These are phyloP conservation scores for Mycena maculata DNA, from an alignment of 768 basidiomycete species.

Conservation along the genomic window DNA sequence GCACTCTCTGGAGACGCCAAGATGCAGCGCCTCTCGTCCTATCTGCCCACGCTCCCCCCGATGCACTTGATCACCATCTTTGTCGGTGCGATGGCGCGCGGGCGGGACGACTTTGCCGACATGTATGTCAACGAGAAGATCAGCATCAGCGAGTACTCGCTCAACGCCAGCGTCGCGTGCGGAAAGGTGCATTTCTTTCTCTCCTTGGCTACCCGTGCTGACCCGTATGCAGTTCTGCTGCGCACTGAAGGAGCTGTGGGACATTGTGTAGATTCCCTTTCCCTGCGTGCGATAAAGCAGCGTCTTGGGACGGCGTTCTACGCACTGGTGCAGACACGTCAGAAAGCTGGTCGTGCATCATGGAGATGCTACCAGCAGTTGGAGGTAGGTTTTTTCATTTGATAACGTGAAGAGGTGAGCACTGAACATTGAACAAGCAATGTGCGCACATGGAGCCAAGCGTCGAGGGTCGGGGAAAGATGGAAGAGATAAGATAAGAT, in stretches of 20 bases:
- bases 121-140: slow-evolving; percentile 96
- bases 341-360: no score
- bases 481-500: no score
- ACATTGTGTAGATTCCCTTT: slow-evolving; percentile 70
- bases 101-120: slow-evolving; percentile 97
- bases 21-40: slow-evolving; percentile 82
- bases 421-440: no score
- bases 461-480: no score
- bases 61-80: slow-evolving; percentile 94
- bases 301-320: no score
- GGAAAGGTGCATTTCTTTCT: slow-evolving; percentile 79
- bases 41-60: slow-evolving; percentile 85
- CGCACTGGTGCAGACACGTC: no score
- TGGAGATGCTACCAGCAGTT: no score
- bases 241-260: slow-evolving; percentile 94
- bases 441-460: no score
- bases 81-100: slow-evolving; percentile 98
- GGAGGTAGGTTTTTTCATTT: no score
- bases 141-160: slow-evolving; percentile 91
- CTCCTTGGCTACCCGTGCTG: slow-evolving; percentile 7
- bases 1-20: slow-evolving; percentile 94
- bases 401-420: no score
- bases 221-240: slow-evolving; percentile 80
- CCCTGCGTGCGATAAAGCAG: no score
- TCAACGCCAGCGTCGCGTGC: slow-evolving; percentile 95